Evolutionary conservation across 2,329 filamentous ascomycete genomes (phyloP).

Genomic region (Incumbomyces delicatus): DNA sequence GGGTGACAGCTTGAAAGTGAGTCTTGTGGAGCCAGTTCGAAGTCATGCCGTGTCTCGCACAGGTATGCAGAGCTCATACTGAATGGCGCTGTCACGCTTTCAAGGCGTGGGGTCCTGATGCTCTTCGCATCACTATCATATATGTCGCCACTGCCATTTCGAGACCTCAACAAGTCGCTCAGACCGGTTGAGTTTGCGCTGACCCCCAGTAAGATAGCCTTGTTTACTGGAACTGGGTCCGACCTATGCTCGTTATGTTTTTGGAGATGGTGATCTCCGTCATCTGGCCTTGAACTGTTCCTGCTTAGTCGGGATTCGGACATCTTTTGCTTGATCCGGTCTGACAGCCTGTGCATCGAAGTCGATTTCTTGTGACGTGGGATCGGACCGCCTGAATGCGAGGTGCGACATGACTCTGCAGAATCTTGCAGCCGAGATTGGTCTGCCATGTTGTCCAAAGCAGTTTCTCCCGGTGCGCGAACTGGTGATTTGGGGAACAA

Average conservation of each 20-base stretch:
- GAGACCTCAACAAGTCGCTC: slow-evolving; percentile 17
- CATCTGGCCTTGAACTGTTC: slow-evolving; percentile 7
- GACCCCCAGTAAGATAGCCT: slow-evolving; percentile 1
- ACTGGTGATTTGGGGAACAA: neutral
- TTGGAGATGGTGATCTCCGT: neutral
- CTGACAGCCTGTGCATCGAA: slow-evolving; percentile 10
- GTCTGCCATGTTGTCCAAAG: neutral
- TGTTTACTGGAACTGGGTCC: neutral
- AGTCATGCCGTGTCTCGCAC: neutral
- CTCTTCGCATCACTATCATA: slow-evolving; percentile 22
- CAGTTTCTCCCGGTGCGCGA: neutral
- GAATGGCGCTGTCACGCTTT: slow-evolving; percentile 11
- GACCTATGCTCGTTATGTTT: neutral
- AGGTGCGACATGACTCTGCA: neutral
- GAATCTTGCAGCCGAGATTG: neutral
- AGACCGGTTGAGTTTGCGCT: slow-evolving; percentile 16
- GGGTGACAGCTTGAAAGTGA: neutral
- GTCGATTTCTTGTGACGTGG: neutral
- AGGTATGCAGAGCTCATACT: slow-evolving; percentile 9
- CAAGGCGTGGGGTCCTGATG: slow-evolving; percentile 15
- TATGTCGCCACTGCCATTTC: slow-evolving; percentile 15
- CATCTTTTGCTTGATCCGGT: slow-evolving; percentile 19
- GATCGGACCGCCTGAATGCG: neutral
- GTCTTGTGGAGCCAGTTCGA: neutral
- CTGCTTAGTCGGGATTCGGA: slow-evolving; percentile 18